Percentiles rank a stretch among this genome's conserved stretches.
Evolutionary conservation across 106 monocot genomes (phyloP).

Genomic region (Dendrobium catenatum): DNA sequence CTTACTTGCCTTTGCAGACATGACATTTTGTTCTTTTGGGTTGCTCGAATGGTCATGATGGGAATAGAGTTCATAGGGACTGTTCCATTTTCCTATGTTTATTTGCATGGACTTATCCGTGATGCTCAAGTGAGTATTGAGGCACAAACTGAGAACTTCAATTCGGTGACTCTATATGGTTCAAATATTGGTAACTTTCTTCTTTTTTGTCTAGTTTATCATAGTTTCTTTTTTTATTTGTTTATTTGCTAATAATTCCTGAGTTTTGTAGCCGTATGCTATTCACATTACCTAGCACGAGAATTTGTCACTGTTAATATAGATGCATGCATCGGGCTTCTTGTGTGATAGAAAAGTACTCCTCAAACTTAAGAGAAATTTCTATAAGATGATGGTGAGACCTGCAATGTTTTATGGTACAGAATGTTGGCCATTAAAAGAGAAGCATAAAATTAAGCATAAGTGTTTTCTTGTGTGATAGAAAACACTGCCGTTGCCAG

Average conservation of each 20-base stretch:
- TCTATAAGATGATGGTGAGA: no score
- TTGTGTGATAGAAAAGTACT: no score
- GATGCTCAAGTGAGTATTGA: conserved; percentile 66
- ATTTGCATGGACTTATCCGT: conserved; percentile 95
- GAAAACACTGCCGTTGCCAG: no score
- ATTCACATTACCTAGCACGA: background rate
- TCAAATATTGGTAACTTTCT: background rate
- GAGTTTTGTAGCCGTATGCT: background rate
- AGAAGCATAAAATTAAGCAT: no score
- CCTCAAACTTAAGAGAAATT: no score
- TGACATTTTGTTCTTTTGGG: conserved; percentile 99
- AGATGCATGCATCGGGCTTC: no score
- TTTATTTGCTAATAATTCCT: background rate
- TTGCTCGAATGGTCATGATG: conserved; percentile 99
- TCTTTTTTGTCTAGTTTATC: background rate
- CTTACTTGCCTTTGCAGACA: conserved; percentile 46
- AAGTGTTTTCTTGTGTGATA: no score
- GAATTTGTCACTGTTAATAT: background rate
- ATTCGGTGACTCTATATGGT: background rate
- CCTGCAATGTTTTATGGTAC: no score
- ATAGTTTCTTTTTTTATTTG: background rate
- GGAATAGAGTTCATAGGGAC: conserved; percentile 93
- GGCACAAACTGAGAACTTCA: conserved; percentile 1
- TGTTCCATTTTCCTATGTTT: conserved; percentile 91
- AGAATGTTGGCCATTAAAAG: no score